A percentile compares a stretch with the other conserved stretches of the same genome.
phyloP scores from a whole-genome alignment of 352 stramenopile species.

The Plasmopara muralis region DNA sequence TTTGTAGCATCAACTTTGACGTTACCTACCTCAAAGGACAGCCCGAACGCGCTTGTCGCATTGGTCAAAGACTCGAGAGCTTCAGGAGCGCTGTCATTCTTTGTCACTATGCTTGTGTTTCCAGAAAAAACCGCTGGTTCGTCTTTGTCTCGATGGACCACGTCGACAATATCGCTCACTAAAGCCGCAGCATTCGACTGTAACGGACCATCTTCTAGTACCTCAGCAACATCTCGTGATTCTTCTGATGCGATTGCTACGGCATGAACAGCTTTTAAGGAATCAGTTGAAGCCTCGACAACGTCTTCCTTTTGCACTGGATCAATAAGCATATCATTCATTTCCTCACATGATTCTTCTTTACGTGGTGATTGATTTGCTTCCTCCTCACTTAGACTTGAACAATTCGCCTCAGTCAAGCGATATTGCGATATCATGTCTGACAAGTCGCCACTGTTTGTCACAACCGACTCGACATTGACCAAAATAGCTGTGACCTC shows the following conservation, averaged over 20 bases:
- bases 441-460: neutral
- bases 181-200: too few species aligned
- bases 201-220: too few species aligned
- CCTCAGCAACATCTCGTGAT: too few species aligned
- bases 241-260: too few species aligned
- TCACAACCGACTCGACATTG: constrained; percentile 2
- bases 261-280: too few species aligned
- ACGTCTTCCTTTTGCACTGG: too few species aligned
- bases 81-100: neutral
- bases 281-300: too few species aligned
- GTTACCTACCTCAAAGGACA: neutral
- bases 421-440: neutral
- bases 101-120: neutral
- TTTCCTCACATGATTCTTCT: neutral
- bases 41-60: neutral
- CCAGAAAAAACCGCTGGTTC: too few species aligned
- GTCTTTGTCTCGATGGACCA: too few species aligned
- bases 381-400: neutral
- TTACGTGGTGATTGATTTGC: neutral
- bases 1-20: neutral
- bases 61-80: neutral
- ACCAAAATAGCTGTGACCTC: neutral
- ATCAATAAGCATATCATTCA: too few species aligned
- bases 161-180: too few species aligned
- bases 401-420: neutral